phyloP scores from a whole-genome alignment of 2,329 filamentous ascomycete species.

The Fusarium fracticaudum region DNA sequence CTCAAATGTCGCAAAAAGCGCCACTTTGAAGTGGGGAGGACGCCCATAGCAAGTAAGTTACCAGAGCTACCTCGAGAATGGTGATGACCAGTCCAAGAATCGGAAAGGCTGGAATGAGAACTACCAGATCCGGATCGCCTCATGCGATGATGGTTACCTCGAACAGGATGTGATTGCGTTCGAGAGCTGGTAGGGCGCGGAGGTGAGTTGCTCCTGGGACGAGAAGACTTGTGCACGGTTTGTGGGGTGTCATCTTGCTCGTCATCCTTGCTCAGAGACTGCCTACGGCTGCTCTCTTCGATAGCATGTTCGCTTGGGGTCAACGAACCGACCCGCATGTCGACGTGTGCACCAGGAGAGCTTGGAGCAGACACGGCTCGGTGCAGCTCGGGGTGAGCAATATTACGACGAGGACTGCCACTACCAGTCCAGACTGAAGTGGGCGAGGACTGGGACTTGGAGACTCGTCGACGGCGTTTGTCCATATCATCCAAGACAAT shows the following conservation, averaged over 20 bases:
- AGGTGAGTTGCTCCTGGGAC: conserved; percentile 83
- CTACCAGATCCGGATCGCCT: conserved; percentile 91
- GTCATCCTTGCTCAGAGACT: conserved; percentile 58
- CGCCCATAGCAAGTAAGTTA: conserved; percentile 76
- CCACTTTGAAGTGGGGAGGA: conserved; percentile 89
- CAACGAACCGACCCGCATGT: conserved; percentile 69
- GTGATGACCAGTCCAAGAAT: conserved; percentile 66
- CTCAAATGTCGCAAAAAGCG: conserved; percentile 92
- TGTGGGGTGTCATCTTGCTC: conserved; percentile 56
- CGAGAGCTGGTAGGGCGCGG: conserved; percentile 79
- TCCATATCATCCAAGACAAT: conserved; percentile 98
- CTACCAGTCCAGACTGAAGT: conserved; percentile 72
- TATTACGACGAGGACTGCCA: conserved; percentile 69
- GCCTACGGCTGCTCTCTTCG: conserved; percentile 51
- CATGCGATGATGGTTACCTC: conserved; percentile 78
- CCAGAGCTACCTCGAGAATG: conserved; percentile 76
- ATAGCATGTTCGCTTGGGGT: conserved; percentile 61
- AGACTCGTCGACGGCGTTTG: conserved; percentile 85
- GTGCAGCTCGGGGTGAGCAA: conserved; percentile 67
- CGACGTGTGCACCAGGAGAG: conserved; percentile 63
- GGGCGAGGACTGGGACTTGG: conserved; percentile 85
- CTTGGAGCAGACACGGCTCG: conserved; percentile 76
- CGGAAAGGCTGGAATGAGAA: conserved; percentile 82
- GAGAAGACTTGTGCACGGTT: conserved; percentile 55
- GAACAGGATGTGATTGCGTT: conserved; percentile 72